These are phyloP conservation scores for Coemansia sp. DNA, from an alignment of 192 early-diverging fungal genomes.

Conservation along the genomic window DNA sequence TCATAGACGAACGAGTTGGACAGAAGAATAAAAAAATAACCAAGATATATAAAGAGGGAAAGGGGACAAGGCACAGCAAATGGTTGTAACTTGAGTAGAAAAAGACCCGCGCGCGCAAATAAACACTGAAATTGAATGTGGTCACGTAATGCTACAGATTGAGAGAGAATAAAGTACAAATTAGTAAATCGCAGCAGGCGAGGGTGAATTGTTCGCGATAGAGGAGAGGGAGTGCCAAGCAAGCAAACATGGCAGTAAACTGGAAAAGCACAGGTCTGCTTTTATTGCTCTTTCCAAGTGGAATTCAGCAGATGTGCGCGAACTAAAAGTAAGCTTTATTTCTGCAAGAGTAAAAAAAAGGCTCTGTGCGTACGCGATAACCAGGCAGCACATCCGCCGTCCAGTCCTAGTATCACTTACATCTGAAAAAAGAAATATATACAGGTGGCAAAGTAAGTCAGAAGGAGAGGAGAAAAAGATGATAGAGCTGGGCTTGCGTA, in stretches of 20 bases:
- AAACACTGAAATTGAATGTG: neutral
- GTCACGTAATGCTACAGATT: neutral
- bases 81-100: neutral
- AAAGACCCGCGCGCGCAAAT: neutral
- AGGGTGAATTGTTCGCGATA: neutral
- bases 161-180: slow-evolving; percentile 13
- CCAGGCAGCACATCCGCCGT: neutral
- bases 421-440: slow-evolving; percentile 12
- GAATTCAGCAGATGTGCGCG: neutral
- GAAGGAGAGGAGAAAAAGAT: slow-evolving; percentile 1
- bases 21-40: slow-evolving; percentile 6
- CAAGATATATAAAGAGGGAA: slow-evolving; percentile 1
- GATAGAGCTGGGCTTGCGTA: slow-evolving; percentile 5
- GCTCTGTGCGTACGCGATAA: neutral
- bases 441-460: slow-evolving; percentile 1
- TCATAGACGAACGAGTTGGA: slow-evolving; percentile 11
- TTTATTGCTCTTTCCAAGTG: neutral
- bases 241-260: neutral
- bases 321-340: neutral
- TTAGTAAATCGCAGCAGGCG: neutral
- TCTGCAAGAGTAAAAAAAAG: neutral
- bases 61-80: neutral
- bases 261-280: neutral
- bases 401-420: neutral
- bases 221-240: too few relatives aligned